Base-by-base conservation (phyloP, 305 asterid genomes). In the Coffea humblotiana region DNA sequence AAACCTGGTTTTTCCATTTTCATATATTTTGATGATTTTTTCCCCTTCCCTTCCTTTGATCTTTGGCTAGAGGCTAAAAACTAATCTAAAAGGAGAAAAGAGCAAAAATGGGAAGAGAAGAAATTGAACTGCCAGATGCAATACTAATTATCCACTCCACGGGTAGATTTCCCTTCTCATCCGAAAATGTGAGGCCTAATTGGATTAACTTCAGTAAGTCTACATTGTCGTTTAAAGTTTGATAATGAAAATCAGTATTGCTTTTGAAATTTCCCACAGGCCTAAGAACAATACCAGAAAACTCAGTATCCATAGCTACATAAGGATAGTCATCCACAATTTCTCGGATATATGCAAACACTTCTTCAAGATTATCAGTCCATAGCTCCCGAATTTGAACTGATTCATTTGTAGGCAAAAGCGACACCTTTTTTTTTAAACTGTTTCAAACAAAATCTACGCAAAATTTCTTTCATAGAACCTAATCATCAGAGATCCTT, bases 111-210 rank as follows among this genome's bases (percentile, higher is more conserved):
- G 32, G 32, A 32, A 32, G 32, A 32, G 32, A 32, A 1, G 88
- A 94, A 91, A 78, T 94, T 94, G 84, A 94, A 92, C 74, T 94
- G 97, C 98, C 98, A 94, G 65, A 92, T 83, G 65, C 94, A 92
- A 80, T 70, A 82, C 80, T 87, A 91, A 40, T 88, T 90, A 40
- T 89, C 95, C 0, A 91, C 86, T 43, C 94, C 98, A 73, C 95
- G 8, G 97, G 98, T 78, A 94, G 52, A 74, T 94, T 94, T 60
- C 98, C 98, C 47, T 87, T 82, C 47, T 91, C 97, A 43, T 94
- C 98, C 0, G 97, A 90, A 75, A 94, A 91, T 0, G 98, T 92
- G 21, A 94, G 85, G 45, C 98, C 97, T 72, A 92, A 78, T 70
- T 94, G 98, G 79, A 93, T 92, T 71, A 92, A 82, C 87, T 90